Base-by-base conservation (phyloP, 1,139 yeast species). In the Saccharomyces hybrid region DNA sequence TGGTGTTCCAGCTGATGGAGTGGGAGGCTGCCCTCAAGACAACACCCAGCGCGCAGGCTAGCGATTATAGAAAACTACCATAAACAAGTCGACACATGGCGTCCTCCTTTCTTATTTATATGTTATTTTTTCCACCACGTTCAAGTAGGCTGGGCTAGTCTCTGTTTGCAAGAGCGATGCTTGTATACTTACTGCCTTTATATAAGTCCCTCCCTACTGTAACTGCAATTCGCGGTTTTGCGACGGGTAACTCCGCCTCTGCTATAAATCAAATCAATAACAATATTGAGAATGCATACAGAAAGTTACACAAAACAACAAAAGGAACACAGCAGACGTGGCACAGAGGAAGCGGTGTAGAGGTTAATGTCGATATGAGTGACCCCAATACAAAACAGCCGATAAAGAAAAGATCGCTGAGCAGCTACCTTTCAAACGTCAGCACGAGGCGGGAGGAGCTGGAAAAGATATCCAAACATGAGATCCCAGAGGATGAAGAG, bases 1-100 rank as follows among this genome's bases (percentile, higher is more conserved):
- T 90, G 51, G 88, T 90, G 31, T 89, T 88, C 66, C 96, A 90
- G 70, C 74, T 90, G 59, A 86, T 88, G 87, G 96, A 90, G 66
- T 90, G 83, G 83, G 42, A 34, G 11, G 42, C 16, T 12, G 42
- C 42, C 7, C 42, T 34, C 14, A 34, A 34, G 11, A 21, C 42
- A 2, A 34, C 14, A 19, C 14, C 21, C 16, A 34, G 16, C 21
- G 19, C 16, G 42, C 19, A 34, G 14, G 19, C 42, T 16, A 34
- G 16, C 42, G 21, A 14, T 6, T 34, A 34, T 34, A 34, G 42
- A 34, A 34, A 34, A 34, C 16, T 34, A 34, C 42, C 42, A 4
- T 34, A 19, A 34, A 19, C 8, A 14, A 34, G 12, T 9, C 19
- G 19, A n/a, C 21, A 4, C 21, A 14, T 7, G 7, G 12, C 9